These are phyloP conservation scores for Sarocladium oryzae DNA, from an alignment of 2,329 filamentous ascomycete genomes.

Conservation along the genomic window DNA sequence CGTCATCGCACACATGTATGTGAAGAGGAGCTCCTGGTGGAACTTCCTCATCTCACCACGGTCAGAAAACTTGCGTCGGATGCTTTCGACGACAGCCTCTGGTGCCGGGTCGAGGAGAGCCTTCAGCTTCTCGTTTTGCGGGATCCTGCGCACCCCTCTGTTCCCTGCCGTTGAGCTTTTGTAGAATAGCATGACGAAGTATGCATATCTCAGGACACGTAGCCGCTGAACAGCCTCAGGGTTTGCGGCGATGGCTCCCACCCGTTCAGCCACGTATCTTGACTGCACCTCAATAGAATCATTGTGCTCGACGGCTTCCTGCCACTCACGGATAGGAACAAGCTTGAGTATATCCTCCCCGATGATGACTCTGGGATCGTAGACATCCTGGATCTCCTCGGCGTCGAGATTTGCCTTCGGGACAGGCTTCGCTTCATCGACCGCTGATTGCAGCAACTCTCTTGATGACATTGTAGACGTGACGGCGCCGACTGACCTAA, in stretches of 20 bases:
- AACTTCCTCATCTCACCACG: constrained; percentile 61
- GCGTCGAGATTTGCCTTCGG: constrained; percentile 64
- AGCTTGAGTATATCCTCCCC: constrained; percentile 60
- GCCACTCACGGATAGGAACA: constrained; percentile 68
- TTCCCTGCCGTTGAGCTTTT: constrained; percentile 38
- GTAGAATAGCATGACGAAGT: constrained; percentile 50
- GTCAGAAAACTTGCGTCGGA: constrained; percentile 63
- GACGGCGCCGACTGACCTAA: constrained; percentile 55
- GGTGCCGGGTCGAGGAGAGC: constrained; percentile 51
- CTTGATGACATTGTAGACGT: constrained; percentile 61
- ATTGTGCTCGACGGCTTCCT: constrained; percentile 55
- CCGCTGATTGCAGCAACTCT: constrained; percentile 56
- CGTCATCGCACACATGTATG: constrained; percentile 65
- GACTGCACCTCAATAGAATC: constrained; percentile 52
- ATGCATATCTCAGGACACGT: constrained; percentile 54
- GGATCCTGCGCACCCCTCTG: constrained; percentile 44
- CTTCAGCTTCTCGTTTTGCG: constrained; percentile 55
- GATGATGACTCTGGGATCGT: constrained; percentile 60
- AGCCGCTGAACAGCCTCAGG: constrained; percentile 47
- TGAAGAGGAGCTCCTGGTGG: constrained; percentile 64
- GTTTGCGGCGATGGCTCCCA: constrained; percentile 47
- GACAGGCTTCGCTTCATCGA: constrained; percentile 65
- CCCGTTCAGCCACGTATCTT: constrained; percentile 58
- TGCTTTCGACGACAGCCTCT: constrained; percentile 56
- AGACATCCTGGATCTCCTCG: constrained; percentile 64